These are phyloP conservation scores for Hortiboletus campestris DNA, from an alignment of 768 basidiomycete genomes.

Conservation along the genomic window DNA sequence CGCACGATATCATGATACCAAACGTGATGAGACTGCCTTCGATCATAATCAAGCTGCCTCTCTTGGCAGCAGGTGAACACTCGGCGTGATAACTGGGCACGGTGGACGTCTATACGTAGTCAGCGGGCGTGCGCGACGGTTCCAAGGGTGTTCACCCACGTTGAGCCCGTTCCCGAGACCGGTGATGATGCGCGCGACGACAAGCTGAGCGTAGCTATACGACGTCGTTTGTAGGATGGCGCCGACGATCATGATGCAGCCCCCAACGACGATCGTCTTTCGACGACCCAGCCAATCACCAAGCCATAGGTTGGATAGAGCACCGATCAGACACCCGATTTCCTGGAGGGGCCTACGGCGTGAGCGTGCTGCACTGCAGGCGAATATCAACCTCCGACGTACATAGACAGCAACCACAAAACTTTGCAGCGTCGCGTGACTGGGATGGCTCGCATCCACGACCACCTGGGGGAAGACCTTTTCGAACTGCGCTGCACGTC, in stretches of 20 bases:
- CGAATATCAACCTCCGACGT: slow-evolving; percentile 7
- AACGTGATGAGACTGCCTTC: slow-evolving; percentile 63
- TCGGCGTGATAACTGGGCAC: slow-evolving; percentile 66
- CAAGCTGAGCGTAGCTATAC: slow-evolving; percentile 57
- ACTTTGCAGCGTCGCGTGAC: slow-evolving; percentile 56
- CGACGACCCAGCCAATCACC: slow-evolving; percentile 60
- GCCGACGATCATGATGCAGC: slow-evolving; percentile 59
- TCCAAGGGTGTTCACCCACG: slow-evolving; percentile 28
- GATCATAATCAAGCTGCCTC: slow-evolving; percentile 64
- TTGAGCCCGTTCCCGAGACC: slow-evolving; percentile 68
- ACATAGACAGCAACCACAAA: slow-evolving; percentile 61
- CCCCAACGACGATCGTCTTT: slow-evolving; percentile 56
- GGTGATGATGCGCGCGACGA: slow-evolving; percentile 58
- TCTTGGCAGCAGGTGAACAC: slow-evolving; percentile 55
- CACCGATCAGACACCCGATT: slow-evolving; percentile 63
- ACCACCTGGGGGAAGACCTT: slow-evolving; percentile 55
- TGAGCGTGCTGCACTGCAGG: neutral
- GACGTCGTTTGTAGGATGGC: slow-evolving; percentile 59
- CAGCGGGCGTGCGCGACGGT: neutral
- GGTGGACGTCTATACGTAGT: slow-evolving; percentile 52
- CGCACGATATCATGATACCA: slow-evolving; percentile 62
- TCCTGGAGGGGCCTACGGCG: slow-evolving; percentile 37
- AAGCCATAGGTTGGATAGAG: slow-evolving; percentile 59
- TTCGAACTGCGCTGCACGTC: slow-evolving; percentile 44
- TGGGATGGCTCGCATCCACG: slow-evolving; percentile 35